phyloP scores from a whole-genome alignment of 768 basidiomycete genomes.

The Termitomyces bulborhizus region DNA sequence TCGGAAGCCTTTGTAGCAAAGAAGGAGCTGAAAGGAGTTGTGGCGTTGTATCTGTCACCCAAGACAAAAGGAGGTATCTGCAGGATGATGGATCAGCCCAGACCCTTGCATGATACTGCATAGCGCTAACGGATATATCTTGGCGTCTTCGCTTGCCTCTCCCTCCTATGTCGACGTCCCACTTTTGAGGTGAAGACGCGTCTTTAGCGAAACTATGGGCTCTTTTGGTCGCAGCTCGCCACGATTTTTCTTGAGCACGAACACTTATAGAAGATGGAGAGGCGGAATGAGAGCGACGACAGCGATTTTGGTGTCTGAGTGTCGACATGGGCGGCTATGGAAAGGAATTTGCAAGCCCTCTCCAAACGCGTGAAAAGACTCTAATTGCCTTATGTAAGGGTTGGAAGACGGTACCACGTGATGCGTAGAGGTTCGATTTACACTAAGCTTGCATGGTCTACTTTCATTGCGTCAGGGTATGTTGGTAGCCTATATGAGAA shows the following conservation, averaged over 20 bases:
- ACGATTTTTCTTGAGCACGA: constrained; percentile 28
- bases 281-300: constrained; percentile 51
- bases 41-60: constrained; percentile 8
- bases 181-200: constrained; percentile 32
- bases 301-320: constrained; percentile 27
- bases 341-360: neutral
- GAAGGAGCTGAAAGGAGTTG: constrained; percentile 17
- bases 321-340: constrained; percentile 24
- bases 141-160: constrained; percentile 49
- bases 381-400: constrained; percentile 5
- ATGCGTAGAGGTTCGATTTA: neutral
- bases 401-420: constrained; percentile 4
- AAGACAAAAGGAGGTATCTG: constrained; percentile 13
- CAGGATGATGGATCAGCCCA: constrained; percentile 8
- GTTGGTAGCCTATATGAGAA: neutral
- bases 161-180: constrained; percentile 49
- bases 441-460: too few relatives aligned
- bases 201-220: constrained; percentile 26
- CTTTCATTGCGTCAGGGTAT: neutral
- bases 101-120: neutral
- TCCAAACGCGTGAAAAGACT: constrained; percentile 3
- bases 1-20: constrained; percentile 46
- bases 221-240: constrained; percentile 44
- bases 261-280: constrained; percentile 30
- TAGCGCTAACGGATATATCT: constrained; percentile 36